Evolutionary conservation across 2,329 filamentous ascomycete species (phyloP).

Genomic region (Tothia fuscella): DNA sequence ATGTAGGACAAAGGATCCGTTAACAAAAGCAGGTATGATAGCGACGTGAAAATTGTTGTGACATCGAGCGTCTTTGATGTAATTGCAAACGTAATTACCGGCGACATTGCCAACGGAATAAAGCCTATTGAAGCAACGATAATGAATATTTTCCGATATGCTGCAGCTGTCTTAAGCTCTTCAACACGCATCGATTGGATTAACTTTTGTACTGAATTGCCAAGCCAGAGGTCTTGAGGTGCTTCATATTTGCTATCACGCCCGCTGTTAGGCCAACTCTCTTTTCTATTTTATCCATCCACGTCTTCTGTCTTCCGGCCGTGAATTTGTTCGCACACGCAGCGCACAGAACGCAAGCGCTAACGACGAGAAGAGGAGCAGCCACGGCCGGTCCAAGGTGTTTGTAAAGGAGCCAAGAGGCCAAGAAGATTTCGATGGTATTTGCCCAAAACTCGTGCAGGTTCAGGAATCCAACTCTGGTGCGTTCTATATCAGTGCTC

Average conservation of each 20-base stretch:
- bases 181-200: slow-evolving; percentile 23
- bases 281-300: slow-evolving; percentile 20
- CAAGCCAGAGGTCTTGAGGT: slow-evolving; percentile 31
- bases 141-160: not conserved
- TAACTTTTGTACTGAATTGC: slow-evolving; percentile 18
- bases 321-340: slow-evolving; percentile 16
- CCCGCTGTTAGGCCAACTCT: slow-evolving; percentile 19
- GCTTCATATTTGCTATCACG: slow-evolving; percentile 27
- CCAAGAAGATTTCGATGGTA: slow-evolving; percentile 12
- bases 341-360: slow-evolving; percentile 16
- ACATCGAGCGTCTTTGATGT: not conserved
- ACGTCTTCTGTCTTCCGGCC: slow-evolving; percentile 17
- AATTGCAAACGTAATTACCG: not conserved
- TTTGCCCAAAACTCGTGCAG: slow-evolving; percentile 19
- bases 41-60: not conserved
- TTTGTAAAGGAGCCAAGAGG: slow-evolving; percentile 15
- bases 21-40: not conserved
- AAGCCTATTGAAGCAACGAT: not conserved
- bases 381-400: slow-evolving; percentile 18
- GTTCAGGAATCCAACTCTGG: slow-evolving; percentile 12
- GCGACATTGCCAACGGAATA: not conserved
- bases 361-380: slow-evolving; percentile 16
- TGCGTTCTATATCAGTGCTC: slow-evolving; percentile 19
- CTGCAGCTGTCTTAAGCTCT: slow-evolving; percentile 22
- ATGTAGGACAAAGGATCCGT: not conserved